Evolutionary conservation across 371 early-diverging fungal species (phyloP).

Genomic region (Mortierella sp.): DNA sequence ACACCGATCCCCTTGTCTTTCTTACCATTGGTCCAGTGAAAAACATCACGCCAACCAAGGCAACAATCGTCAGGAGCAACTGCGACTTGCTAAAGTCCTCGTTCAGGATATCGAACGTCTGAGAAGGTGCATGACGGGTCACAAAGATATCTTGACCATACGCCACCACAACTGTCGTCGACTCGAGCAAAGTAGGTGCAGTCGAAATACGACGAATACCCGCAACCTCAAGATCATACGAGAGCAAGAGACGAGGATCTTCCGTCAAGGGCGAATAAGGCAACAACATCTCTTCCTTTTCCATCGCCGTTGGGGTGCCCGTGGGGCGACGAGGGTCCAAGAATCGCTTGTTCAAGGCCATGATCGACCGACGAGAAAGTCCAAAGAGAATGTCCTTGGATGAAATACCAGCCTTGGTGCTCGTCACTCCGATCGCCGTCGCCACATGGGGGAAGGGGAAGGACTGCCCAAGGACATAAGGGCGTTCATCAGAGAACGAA

Average conservation of each 20-base stretch:
- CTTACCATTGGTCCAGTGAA: constrained; percentile 78
- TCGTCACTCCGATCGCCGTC: constrained; percentile 83
- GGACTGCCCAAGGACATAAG: constrained; percentile 77
- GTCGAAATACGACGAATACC: constrained; percentile 76
- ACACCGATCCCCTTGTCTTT: no score
- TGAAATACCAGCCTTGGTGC: constrained; percentile 87
- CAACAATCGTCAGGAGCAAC: constrained; percentile 84
- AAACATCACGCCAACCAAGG: constrained; percentile 73
- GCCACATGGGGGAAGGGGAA: constrained; percentile 80
- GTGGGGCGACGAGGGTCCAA: constrained; percentile 89
- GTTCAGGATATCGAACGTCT: constrained; percentile 91
- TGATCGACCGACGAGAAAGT: constrained; percentile 72
- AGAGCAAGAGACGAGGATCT: constrained; percentile 77
- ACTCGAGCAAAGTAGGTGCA: constrained; percentile 86
- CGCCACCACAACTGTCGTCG: constrained; percentile 89
- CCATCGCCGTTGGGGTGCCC: constrained; percentile 66
- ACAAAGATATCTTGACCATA: constrained; percentile 93
- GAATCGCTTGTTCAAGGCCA: constrained; percentile 80
- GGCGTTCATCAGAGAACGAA: constrained; percentile 74
- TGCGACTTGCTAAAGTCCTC: constrained; percentile 90
- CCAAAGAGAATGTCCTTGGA: constrained; percentile 88
- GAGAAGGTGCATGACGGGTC: constrained; percentile 83
- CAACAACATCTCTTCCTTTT: constrained; percentile 85
- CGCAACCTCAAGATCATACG: constrained; percentile 74
- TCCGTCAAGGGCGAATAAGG: constrained; percentile 80